Conservation (phyloP, 805 yeast species). For the Tetrapisispora namnaoensis region DNA sequence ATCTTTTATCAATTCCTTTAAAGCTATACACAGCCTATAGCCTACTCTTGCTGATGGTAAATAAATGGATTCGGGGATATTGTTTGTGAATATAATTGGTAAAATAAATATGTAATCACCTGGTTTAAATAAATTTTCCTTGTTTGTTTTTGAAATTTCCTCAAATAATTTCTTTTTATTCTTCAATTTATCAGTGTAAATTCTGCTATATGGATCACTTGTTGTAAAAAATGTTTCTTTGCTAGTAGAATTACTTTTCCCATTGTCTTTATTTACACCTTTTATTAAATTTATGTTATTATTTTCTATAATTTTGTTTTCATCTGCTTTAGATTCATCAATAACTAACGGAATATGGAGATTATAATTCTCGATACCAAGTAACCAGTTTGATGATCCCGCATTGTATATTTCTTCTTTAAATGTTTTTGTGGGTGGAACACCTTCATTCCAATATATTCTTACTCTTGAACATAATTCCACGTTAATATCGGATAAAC, state of each 20-base stretch:
- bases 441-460: constrained; percentile 43
- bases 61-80: constrained; percentile 48
- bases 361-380: constrained; percentile 35
- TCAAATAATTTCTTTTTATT: constrained; percentile 5
- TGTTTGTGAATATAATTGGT: constrained; percentile 52
- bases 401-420: constrained; percentile 39
- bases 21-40: constrained; percentile 10
- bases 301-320: constrained; percentile 18
- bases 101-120: constrained; percentile 63
- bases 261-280: constrained; percentile 8
- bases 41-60: constrained; percentile 26
- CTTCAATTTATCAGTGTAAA: constrained; percentile 11
- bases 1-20: constrained; percentile 7
- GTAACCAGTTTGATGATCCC: constrained; percentile 41
- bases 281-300: constrained; percentile 3
- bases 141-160: constrained; percentile 1
- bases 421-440: constrained; percentile 35
- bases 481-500: constrained; percentile 32
- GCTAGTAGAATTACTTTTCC: constrained; percentile 14
- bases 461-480: constrained; percentile 35
- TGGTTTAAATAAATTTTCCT: constrained; percentile 32
- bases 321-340: constrained; percentile 6
- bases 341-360: constrained; percentile 29
- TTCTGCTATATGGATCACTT: constrained; percentile 5
- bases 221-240: constrained; percentile 16